Percentiles rank a stretch among this genome's conserved stretches.
These are phyloP conservation scores for Pythium phragmiticola DNA, from an alignment of 352 stramenopile species.

Conservation along the genomic window DNA sequence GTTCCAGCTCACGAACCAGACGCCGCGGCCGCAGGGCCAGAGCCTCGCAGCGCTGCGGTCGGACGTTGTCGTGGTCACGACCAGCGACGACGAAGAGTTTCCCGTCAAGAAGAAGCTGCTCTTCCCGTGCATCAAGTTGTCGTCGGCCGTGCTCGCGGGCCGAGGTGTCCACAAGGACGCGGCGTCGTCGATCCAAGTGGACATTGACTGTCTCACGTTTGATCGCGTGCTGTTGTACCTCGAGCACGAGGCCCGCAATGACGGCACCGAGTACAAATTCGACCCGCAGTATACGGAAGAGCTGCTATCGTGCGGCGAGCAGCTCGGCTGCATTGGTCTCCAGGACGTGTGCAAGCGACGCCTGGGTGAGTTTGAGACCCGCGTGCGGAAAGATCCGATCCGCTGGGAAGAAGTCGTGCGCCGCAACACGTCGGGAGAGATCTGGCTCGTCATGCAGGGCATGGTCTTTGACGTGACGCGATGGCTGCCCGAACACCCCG, in stretches of 20 bases:
- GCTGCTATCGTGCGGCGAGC: slow-evolving; percentile 64
- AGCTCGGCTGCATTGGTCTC: slow-evolving; percentile 66
- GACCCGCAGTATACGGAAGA: slow-evolving; percentile 76
- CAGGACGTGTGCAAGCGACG: slow-evolving; percentile 75
- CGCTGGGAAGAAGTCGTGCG: slow-evolving; percentile 76
- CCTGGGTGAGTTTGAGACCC: slow-evolving; percentile 78
- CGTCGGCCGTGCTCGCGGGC: slow-evolving; percentile 74
- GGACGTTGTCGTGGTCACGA: slow-evolving; percentile 76
- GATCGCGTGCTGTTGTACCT: slow-evolving; percentile 88
- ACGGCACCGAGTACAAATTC: slow-evolving; percentile 72
- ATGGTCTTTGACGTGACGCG: slow-evolving; percentile 90
- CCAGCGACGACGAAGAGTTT: slow-evolving; percentile 87
- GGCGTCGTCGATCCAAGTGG: slow-evolving; percentile 57
- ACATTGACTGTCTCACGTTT: slow-evolving; percentile 88
- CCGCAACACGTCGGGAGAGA: slow-evolving; percentile 70
- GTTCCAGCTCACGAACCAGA: slow-evolving; percentile 49
- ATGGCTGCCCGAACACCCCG: slow-evolving; percentile 87
- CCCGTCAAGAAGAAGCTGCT: slow-evolving; percentile 89
- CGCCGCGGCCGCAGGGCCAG: slow-evolving; percentile 21
- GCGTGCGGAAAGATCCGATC: slow-evolving; percentile 78
- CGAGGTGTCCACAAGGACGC: slow-evolving; percentile 72
- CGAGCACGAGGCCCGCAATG: slow-evolving; percentile 73
- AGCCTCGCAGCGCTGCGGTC: slow-evolving; percentile 46
- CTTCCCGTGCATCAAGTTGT: slow-evolving; percentile 88
- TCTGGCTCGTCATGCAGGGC: slow-evolving; percentile 86